Conservation (phyloP, 1,284 basidiomycete genomes). For the Tilletia setariae region DNA sequence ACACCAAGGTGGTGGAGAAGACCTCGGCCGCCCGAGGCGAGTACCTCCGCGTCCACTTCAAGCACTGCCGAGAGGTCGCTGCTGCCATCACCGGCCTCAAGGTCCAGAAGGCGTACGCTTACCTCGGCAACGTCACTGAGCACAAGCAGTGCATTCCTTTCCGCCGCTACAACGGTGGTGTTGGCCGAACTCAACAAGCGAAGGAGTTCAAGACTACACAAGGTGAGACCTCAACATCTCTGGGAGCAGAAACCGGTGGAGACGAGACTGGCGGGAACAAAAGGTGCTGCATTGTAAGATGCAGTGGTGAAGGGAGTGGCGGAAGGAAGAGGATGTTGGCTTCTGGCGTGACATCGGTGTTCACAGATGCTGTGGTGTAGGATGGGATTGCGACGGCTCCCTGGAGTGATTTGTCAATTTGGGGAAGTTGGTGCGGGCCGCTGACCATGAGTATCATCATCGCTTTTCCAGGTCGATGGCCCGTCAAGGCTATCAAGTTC, state of each 20-base stretch:
- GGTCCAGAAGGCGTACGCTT: conserved; percentile 90
- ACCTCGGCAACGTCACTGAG: conserved; percentile 89
- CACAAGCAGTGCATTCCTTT: conserved; percentile 98
- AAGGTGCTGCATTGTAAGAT: too few relatives aligned
- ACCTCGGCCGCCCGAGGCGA: conserved; percentile 72
- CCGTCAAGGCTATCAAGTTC: conserved; percentile 97
- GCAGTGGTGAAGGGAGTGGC: too few relatives aligned
- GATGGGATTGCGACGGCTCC: too few relatives aligned
- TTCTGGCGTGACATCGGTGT: too few relatives aligned
- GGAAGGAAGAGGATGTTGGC: neutral
- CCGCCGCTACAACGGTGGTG: conserved; percentile 93
- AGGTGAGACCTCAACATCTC: conserved; percentile 70
- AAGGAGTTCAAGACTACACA: conserved; percentile 97
- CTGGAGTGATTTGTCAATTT: too few relatives aligned
- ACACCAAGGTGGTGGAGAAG: conserved; percentile 53
- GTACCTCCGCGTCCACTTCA: conserved; percentile 99
- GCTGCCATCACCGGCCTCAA: conserved; percentile 71
- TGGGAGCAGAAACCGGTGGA: too few relatives aligned
- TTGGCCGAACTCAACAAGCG: conserved; percentile 93
- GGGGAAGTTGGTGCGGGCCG: too few relatives aligned
- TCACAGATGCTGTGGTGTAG: too few relatives aligned
- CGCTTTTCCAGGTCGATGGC: conserved; percentile 77
- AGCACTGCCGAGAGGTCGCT: conserved; percentile 83
- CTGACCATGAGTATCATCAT: neutral
- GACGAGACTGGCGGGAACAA: too few relatives aligned